A percentile compares a stretch with the other conserved stretches of the same genome.
Conservation (phyloP, 2,329 filamentous ascomycete species). For the Helminthosporium solani region DNA sequence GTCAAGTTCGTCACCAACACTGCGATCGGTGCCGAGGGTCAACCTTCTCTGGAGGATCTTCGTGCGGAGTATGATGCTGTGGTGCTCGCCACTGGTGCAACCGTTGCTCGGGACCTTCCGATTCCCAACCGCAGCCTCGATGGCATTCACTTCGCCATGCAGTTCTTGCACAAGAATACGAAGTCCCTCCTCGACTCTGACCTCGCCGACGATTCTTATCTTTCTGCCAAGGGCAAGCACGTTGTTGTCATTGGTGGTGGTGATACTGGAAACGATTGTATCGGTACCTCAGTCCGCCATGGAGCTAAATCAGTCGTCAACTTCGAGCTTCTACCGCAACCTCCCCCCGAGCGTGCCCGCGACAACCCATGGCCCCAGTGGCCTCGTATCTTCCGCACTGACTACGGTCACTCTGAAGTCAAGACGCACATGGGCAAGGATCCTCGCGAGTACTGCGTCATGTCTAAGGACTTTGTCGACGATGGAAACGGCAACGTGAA, state of each 20-base stretch:
- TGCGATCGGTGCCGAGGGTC: constrained; percentile 73
- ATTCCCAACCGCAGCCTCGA: constrained; percentile 86
- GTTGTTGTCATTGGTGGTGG: constrained; percentile 96
- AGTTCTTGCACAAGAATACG: constrained; percentile 96
- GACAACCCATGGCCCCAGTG: constrained; percentile 99
- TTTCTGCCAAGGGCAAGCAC: constrained; percentile 92
- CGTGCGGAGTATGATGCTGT: constrained; percentile 77
- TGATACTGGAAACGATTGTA: constrained; percentile 97
- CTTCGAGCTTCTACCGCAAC: constrained; percentile 93
- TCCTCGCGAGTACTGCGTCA: constrained; percentile 95
- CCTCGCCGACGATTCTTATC: constrained; percentile 79
- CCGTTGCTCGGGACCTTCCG: constrained; percentile 87
- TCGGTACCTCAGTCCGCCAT: constrained; percentile 92
- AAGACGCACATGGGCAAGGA: constrained; percentile 96
- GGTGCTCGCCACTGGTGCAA: constrained; percentile 87
- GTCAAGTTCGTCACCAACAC: constrained; percentile 78
- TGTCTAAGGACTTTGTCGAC: constrained; percentile 95
- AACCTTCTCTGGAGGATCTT: constrained; percentile 68
- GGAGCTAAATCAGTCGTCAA: constrained; percentile 95
- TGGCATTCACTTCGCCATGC: constrained; percentile 94
- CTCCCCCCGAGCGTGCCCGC: constrained; percentile 81
- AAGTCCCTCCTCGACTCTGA: constrained; percentile 94
- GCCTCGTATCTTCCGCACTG: constrained; percentile 97
- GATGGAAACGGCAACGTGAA: constrained; percentile 85
- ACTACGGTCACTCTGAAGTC: constrained; percentile 95